phyloP scores from a whole-genome alignment of 176 grass and related monocot species.

The Cenchrus fungigraminus region DNA sequence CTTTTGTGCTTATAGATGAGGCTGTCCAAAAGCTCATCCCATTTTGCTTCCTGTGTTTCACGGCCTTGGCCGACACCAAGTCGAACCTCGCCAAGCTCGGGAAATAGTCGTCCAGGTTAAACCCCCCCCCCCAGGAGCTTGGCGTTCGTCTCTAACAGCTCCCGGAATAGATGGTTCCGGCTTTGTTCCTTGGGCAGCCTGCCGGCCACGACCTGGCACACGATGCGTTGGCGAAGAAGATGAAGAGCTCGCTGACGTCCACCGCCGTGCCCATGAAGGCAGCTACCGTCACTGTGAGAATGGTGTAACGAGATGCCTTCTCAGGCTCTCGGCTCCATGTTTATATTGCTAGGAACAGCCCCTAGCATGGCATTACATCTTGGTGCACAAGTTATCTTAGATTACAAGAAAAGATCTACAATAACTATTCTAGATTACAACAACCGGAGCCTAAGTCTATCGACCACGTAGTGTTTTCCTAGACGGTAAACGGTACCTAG shows the following conservation, averaged over 20 bases:
- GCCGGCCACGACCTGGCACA: conserved; percentile 31
- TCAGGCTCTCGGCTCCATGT: too few species aligned
- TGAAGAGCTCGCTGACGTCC: conserved; percentile 42
- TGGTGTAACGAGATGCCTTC: too few species aligned
- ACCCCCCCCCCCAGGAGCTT: conserved; percentile 39
- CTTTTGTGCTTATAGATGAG: conserved; percentile 36
- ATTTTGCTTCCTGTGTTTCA: conserved; percentile 10
- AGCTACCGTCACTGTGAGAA: too few species aligned
- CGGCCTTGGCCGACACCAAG: conserved; percentile 18
- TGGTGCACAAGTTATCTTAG: too few species aligned
- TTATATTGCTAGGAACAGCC: too few species aligned
- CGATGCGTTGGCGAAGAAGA: conserved; percentile 30
- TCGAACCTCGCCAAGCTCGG: conserved; percentile 20
- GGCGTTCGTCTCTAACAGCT: conserved; percentile 30
- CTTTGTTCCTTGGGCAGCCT: background rate
- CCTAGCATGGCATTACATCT: too few species aligned
- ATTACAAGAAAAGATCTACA: too few species aligned
- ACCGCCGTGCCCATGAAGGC: background rate
- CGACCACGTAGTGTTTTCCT: too few species aligned
- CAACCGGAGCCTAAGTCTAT: too few species aligned
- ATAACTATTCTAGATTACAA: too few species aligned
- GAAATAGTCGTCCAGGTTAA: conserved; percentile 54
- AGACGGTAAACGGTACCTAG: too few species aligned
- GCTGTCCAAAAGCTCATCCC: conserved; percentile 46
- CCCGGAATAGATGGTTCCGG: conserved; percentile 29